These are phyloP conservation scores for Orbilia blumenaviensis DNA, from an alignment of 2,329 filamentous ascomycete species.

Conservation along the genomic window DNA sequence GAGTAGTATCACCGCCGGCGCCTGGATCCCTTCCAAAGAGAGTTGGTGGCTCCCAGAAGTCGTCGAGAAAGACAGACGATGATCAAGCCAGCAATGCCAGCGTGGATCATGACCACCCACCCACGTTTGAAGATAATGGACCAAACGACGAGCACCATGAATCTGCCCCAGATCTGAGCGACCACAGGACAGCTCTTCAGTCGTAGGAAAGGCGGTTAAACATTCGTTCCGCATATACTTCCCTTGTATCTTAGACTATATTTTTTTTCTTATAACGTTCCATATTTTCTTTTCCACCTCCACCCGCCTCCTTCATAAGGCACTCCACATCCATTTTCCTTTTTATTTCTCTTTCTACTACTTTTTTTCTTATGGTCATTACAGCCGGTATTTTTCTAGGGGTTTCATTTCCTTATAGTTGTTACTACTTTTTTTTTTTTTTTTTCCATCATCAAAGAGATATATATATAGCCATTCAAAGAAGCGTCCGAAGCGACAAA, in stretches of 20 bases:
- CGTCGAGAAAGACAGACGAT: conserved; percentile 45
- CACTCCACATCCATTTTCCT: not conserved
- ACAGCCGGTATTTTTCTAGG: conserved; percentile 3
- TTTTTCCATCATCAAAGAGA: too few relatives aligned
- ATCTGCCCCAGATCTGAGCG: conserved; percentile 37
- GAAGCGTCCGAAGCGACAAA: conserved; percentile 5
- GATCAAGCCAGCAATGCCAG: conserved; percentile 40
- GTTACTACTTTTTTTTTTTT: not conserved
- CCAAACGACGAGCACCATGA: conserved; percentile 46
- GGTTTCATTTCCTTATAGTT: conserved; percentile 5
- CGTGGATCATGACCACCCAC: conserved; percentile 30
- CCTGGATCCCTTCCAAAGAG: conserved; percentile 13
- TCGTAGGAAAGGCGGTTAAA: conserved; percentile 24
- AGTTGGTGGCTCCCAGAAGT: conserved; percentile 25
- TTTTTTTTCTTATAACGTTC: not conserved
- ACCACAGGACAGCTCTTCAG: conserved; percentile 17
- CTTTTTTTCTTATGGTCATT: not conserved
- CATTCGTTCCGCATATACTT: not conserved
- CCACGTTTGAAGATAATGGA: conserved; percentile 40
- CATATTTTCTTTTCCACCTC: not conserved
- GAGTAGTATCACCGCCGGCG: conserved; percentile 38
- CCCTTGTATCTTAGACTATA: conserved; percentile 7
- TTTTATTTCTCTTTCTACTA: not conserved
- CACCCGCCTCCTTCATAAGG: not conserved
- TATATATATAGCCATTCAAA: conserved; percentile 11